These are phyloP conservation scores for Pichia kudriavzevii DNA, from an alignment of 1,139 yeast genomes.

Conservation along the genomic window DNA sequence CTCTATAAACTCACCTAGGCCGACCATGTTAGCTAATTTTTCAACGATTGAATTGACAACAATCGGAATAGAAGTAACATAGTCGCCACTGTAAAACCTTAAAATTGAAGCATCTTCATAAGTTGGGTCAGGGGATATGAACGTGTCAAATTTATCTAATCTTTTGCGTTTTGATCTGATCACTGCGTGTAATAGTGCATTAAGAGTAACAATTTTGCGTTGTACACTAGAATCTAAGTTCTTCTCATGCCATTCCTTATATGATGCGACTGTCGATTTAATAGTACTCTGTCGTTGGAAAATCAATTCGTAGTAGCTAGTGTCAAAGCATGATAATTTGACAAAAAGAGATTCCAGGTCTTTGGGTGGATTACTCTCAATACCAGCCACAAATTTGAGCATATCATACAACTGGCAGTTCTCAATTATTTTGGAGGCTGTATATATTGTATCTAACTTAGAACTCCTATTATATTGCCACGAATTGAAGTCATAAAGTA, in stretches of 20 bases:
- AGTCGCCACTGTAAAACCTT: constrained; percentile 19
- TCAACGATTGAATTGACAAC: constrained; percentile 13
- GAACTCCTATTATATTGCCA: constrained; percentile 7
- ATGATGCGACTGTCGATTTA: background rate
- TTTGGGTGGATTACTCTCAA: constrained; percentile 3
- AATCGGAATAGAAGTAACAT: constrained; percentile 7
- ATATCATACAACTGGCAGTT: too few relatives aligned
- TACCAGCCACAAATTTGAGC: too few relatives aligned
- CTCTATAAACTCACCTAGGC: background rate
- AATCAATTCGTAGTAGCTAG: constrained; percentile 15
- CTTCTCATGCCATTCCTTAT: too few relatives aligned
- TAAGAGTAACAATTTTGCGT: too few relatives aligned
- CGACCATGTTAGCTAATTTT: constrained; percentile 10
- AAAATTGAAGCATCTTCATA: constrained; percentile 17
- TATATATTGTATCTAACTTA: constrained; percentile 11
- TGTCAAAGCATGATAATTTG: constrained; percentile 17
- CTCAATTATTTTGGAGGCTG: constrained; percentile 16
- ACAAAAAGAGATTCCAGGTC: constrained; percentile 15
- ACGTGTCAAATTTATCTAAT: too few relatives aligned
- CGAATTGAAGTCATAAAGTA: constrained; percentile 2
- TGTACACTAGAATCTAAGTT: too few relatives aligned
- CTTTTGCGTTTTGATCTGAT: too few relatives aligned
- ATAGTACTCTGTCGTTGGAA: constrained; percentile 7
- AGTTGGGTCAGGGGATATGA: too few relatives aligned
- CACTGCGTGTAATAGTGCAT: too few relatives aligned